Base-by-base conservation (phyloP, 495 filamentous ascomycete species). In the Endocarpon pusillum region DNA sequence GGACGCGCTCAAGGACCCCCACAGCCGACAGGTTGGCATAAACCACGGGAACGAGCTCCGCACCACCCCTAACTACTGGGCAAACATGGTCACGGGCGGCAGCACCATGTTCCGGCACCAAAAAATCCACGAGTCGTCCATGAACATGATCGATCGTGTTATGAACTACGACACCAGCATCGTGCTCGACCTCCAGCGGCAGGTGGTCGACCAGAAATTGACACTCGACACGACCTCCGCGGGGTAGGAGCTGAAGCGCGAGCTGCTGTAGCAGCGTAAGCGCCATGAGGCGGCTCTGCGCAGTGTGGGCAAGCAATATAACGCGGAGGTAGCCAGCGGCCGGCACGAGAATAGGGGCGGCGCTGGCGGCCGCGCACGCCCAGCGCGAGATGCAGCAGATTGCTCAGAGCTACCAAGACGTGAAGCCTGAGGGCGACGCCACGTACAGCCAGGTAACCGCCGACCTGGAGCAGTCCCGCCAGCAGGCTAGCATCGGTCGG, bases 11-110 rank as follows among this genome's bases (percentile, higher is more conserved):
- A 14, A 25, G 3, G 29, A 26, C 14, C 43, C 38, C 23, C 6
- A 4, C 5, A 5, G 15, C 8, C n/a, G n/a, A n/a, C n/a, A n/a
- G n/a, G 46, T 48, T 14, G 47, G 58, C 3, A 32, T 25, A 9
- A 35, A 14, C 3, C 52, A 61, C 5, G 53, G 61, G 29, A 19
- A 38, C 5, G 46, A 64, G 34, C 49, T 67, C 9, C 37, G 19
- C 3, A 8, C 22, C 26, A 51, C 43, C 17, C 29, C 33, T 2
- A 51, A 53, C 5, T 64, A 63, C 38, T 66, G 62, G 62, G 46
- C 42, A 3, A 19, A 38, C 1, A 42, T 64, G 53, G 35, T 55
- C 1, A 28, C 35, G 7, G 36, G 31, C 8, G 55, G 49, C 6
- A 46, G 48, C 10, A 37, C 37, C 15, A 43, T 44, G 18, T 21